phyloP scores from a whole-genome alignment of 139 green algal genomes.

The Picochlorum sp. region DNA sequence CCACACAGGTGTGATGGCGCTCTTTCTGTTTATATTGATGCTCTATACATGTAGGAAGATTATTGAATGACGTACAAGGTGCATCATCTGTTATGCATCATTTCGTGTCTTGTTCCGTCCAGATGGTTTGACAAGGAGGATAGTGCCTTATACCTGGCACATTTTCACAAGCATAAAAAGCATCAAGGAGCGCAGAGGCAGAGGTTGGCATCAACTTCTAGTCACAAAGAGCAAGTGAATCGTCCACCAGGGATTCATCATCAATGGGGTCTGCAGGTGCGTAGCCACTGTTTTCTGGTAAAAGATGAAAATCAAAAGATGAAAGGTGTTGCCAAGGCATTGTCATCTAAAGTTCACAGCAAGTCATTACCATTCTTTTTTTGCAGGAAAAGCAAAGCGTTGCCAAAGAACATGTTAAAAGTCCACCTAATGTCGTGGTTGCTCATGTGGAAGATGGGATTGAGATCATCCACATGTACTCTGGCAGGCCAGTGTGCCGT shows the following conservation, averaged over 20 bases:
- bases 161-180: conserved; percentile 63
- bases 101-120: too few relatives aligned
- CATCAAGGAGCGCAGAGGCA: conserved; percentile 21
- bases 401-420: not conserved
- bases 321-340: not conserved
- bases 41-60: too few relatives aligned
- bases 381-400: too few relatives aligned
- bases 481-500: conserved; percentile 65
- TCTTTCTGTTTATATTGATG: too few relatives aligned
- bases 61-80: too few relatives aligned
- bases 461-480: conserved; percentile 83
- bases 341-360: too few relatives aligned
- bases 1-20: conserved; percentile 75
- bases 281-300: too few relatives aligned
- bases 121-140: conserved; percentile 42
- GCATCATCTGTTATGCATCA: too few relatives aligned
- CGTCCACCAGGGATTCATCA: not conserved
- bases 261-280: too few relatives aligned
- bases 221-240: not conserved
- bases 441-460: conserved; percentile 85
- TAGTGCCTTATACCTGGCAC: conserved; percentile 62
- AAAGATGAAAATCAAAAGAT: not conserved
- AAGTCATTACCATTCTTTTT: too few relatives aligned
- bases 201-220: not conserved
- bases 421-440: conserved; percentile 77